Evolutionary conservation across 192 early-diverging fungal species (phyloP), one percentile per base, ranked within the genome.

Genomic region (Funneliformis geosporum): DNA sequence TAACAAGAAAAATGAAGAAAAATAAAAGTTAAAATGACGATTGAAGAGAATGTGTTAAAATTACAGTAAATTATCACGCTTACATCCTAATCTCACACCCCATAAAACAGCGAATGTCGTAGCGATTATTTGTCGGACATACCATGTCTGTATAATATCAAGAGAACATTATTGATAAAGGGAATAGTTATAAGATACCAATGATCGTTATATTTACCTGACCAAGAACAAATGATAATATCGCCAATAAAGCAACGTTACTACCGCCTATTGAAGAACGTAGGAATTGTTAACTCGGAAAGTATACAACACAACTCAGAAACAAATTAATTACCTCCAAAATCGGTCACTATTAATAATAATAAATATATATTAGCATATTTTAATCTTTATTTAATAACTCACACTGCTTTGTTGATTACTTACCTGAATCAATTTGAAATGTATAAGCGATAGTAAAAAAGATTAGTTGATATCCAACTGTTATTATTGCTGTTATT

Each of bases 401-500:
- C 14, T 65, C 25, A 0, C 8, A 16, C 23, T 23, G 9, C 6
- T n/a, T 18, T 27, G 7, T 64, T 64, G 18, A 6, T 40, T 6
- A 73, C 43, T 50, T 55, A 73, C 72, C 39, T 12, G 39, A 79
- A 61, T 80, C 79, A 23, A 40, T 28, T 73, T 80, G 69, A 42
- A 76, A 79, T 10, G 28, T n/a, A 50, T 39, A 68, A 33, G 78
- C 67, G 8, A 71, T 38, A 4, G 44, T 14, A 80, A 60, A 75
- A 27, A 80, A 79, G 12, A 43, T n/a, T 38, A 80, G 33, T 60
- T 80, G 79, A 77, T 74, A 74, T 27, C 16, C 12, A 60, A 80
- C 8, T 27, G 79, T 80, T 12, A 80, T 16, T 42, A 80, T 42
- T 21, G 75, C 79, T 23, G 75, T 78, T 42, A 80, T 74, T 21